Percentiles rank a stretch among this genome's conserved stretches.
These are phyloP conservation scores for Cutaneotrichosporon cavernicola DNA, from an alignment of 1,284 basidiomycete genomes.

Conservation along the genomic window DNA sequence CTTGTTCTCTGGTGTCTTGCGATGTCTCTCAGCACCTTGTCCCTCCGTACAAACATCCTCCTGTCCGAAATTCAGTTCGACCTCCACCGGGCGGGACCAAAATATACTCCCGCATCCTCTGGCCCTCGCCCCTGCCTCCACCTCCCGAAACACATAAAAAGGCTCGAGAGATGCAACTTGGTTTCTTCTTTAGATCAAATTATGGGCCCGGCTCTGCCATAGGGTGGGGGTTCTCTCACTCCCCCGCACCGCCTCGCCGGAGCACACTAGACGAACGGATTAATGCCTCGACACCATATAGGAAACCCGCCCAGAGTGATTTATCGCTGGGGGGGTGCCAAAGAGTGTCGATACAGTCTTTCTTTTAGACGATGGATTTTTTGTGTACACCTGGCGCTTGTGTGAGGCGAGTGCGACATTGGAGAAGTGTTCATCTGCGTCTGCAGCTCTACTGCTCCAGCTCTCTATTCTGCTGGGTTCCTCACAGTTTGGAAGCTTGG, in stretches of 20 bases:
- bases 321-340: slow-evolving; percentile 36
- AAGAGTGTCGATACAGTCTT: slow-evolving; percentile 45
- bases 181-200: slow-evolving; percentile 35
- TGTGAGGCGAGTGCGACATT: neutral
- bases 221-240: slow-evolving; percentile 12
- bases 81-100: slow-evolving; percentile 8
- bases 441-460: neutral
- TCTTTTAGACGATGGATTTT: neutral
- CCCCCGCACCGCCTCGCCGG: slow-evolving; percentile 16
- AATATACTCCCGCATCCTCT: neutral
- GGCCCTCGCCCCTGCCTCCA: neutral
- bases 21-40: neutral
- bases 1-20: neutral
- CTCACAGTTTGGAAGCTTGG: neutral
- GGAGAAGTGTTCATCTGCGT: neutral
- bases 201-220: slow-evolving; percentile 43
- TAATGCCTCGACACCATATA: slow-evolving; percentile 51
- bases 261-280: slow-evolving; percentile 52
- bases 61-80: neutral
- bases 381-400: neutral
- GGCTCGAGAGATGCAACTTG: neutral
- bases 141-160: slow-evolving; percentile 11
- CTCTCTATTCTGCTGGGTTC: neutral
- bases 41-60: neutral
- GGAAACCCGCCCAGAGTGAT: slow-evolving; percentile 38